Base-by-base conservation (phyloP, 176 grass and related monocot species). In the Avena atlantica region DNA sequence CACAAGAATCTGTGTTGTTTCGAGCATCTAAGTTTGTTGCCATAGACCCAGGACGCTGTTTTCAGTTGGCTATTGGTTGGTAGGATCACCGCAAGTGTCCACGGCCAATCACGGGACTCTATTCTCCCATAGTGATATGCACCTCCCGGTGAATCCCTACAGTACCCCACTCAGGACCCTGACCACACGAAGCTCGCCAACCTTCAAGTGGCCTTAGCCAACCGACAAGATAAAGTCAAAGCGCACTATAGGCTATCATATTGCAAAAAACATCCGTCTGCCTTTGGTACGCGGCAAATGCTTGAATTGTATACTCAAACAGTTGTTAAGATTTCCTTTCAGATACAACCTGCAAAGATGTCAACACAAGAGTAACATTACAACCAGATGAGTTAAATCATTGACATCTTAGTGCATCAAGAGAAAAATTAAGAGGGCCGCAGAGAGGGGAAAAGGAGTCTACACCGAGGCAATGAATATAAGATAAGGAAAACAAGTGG, bases 201-300 rank as follows among this genome's bases (percentile, higher is more conserved):
- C 78, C 79, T 74, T 82, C 81, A 89, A 88, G 83, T 90, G 90
- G 88, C 34, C 86, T 89, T 83, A 84, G 85, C 92, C 84, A 87
- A 93, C 89, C 83, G 85, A 96, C 92, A 93, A 77, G 89, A 96
- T 93, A 92, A 95, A 93, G 94, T 96, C 94, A 93, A 96, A 88
- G 61, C 62, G 55, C 89, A 93, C 89, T 85, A 73, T 85, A 73
- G 44, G 64, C 11, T 73, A 82, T 36, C 86, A 58, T 12, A 79
- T 87, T 61, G 47, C 66, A 24, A 51, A 50, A 50, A 15, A 44
- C 61, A 87, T 61, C 57, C 16, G 61, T 58, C 74, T 70, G 67
- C 77, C 80, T 78, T 84, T 74, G 17, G 75, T 64, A 85, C 78
- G 56, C 76, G 62, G 57, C 64, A 85, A 82, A 76, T 62, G 63